These are phyloP conservation scores for Aspergillus hortae DNA, from an alignment of 2,329 filamentous ascomycete species.

Conservation along the genomic window DNA sequence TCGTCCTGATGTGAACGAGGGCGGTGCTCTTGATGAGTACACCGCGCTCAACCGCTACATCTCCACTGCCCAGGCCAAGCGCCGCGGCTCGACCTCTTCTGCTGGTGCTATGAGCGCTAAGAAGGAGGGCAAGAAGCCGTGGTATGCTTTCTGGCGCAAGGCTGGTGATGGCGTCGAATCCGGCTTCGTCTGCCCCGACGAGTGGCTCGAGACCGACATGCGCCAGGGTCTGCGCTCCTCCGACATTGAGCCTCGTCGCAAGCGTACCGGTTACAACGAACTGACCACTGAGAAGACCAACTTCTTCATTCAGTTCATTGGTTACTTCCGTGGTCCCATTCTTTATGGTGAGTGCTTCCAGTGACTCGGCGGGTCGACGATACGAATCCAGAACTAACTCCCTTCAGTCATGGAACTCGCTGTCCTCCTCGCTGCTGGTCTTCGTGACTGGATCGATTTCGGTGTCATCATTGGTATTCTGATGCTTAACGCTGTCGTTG, in stretches of 20 bases:
- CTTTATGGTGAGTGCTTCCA: conserved; percentile 61
- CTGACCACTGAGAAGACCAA: conserved; percentile 72
- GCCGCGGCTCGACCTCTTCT: conserved; percentile 48
- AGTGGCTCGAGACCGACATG: conserved; percentile 68
- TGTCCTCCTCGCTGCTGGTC: conserved; percentile 69
- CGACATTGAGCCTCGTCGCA: conserved; percentile 63
- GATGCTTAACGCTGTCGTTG: conserved; percentile 69
- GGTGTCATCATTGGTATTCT: conserved; percentile 76
- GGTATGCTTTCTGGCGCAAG: conserved; percentile 56
- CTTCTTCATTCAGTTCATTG: conserved; percentile 69
- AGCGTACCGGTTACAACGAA: conserved; percentile 68
- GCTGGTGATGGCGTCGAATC: conserved; percentile 23
- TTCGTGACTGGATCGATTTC: conserved; percentile 72
- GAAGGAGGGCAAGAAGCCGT: conserved; percentile 49
- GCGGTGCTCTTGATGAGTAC: conserved; percentile 54
- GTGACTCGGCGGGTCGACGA: no score
- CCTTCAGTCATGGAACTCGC: conserved; percentile 66
- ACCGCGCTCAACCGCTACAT: conserved; percentile 65
- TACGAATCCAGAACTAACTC: not conserved
- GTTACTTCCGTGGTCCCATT: conserved; percentile 73
- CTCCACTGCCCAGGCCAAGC: conserved; percentile 60
- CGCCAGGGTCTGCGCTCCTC: conserved; percentile 56
- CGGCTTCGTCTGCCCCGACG: conserved; percentile 54
- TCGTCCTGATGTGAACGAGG: conserved; percentile 29
- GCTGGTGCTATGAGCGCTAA: conserved; percentile 41